Base-by-base conservation (phyloP, 257 asterid species). In the Plantago major region DNA sequence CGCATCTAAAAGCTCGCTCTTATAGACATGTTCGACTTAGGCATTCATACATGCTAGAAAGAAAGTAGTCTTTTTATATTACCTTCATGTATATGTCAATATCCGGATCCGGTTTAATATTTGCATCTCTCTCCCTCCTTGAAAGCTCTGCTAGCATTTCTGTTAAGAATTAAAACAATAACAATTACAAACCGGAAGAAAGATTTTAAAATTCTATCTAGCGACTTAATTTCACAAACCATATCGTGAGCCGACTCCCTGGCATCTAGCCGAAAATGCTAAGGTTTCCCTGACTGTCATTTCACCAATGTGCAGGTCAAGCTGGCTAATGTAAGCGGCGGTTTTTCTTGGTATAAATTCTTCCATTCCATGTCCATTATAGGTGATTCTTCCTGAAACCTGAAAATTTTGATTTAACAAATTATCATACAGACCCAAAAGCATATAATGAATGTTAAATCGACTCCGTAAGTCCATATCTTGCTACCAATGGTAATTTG, bases 241-340 rank as follows among this genome's bases (percentile, higher is more conserved):
- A 57, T 82, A 84, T 37, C 86, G 80, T 5, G 87, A 67, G 54
- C 93, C 95, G 18, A 84, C 93, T 0, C 95, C 95, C 38, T 87
- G 95, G 66, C 84, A 82, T 63, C 94, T 76, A 0, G 91, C 95
- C 0, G 96, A 82, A 59, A 82, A 85, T 0, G 81, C 89, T 18
- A 88, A 63, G 15, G 96, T 88, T 67, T 88, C 96, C 71, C 85
- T 76, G 0, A 85, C 91, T 4, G 96, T 88, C 91, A 88, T 77
- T 71, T 88, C 91, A 59, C 86, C 90, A 1, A 87, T 77, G 48
- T 87, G 96, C 9, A 82, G 55, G 70, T 81, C 91, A 28, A 71
- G 71, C 26, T 87, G 95, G 60, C 95, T 86, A 15, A 86, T 83
- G 49, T 86, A 86, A 0, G 95, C 82, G 50, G 91, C 81, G 0